Conservation (phyloP, 208 protist species). For the Tritrichomonas musculus region DNA sequence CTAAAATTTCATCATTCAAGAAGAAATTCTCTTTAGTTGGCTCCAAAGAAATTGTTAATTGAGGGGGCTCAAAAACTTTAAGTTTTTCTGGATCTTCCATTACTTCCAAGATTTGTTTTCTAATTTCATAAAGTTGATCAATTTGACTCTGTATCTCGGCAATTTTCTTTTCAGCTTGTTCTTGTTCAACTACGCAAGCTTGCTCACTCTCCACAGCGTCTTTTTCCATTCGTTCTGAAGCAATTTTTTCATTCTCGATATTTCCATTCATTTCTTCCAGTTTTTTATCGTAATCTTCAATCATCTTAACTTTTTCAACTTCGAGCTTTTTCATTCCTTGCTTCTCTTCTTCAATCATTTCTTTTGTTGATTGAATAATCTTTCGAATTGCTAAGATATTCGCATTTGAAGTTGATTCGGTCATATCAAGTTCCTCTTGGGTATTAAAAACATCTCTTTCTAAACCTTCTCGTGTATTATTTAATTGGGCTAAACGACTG, state of each 20-base stretch:
- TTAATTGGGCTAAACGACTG: background rate
- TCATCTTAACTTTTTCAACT: background rate
- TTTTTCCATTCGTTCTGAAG: background rate
- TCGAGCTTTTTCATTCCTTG: background rate
- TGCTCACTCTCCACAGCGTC: background rate
- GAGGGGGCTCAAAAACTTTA: background rate
- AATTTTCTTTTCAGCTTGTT: background rate
- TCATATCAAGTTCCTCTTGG: background rate
- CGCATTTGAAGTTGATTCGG: background rate
- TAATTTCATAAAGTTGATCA: background rate
- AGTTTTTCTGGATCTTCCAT: background rate
- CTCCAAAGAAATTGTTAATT: background rate
- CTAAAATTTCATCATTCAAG: background rate
- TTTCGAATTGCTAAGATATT: background rate
- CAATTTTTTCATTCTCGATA: background rate
- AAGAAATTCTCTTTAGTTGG: background rate
- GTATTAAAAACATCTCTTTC: slow-evolving; percentile 15
- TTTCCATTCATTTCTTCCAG: background rate
- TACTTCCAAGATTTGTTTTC: background rate
- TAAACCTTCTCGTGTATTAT: background rate
- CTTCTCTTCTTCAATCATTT: background rate
- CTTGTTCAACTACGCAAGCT: background rate
- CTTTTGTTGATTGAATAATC: background rate
- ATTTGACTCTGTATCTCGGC: background rate
- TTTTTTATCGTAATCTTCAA: background rate